These are phyloP conservation scores for Oemleria cerasiformis DNA, from an alignment of 306 rosid genomes.

Conservation along the genomic window DNA sequence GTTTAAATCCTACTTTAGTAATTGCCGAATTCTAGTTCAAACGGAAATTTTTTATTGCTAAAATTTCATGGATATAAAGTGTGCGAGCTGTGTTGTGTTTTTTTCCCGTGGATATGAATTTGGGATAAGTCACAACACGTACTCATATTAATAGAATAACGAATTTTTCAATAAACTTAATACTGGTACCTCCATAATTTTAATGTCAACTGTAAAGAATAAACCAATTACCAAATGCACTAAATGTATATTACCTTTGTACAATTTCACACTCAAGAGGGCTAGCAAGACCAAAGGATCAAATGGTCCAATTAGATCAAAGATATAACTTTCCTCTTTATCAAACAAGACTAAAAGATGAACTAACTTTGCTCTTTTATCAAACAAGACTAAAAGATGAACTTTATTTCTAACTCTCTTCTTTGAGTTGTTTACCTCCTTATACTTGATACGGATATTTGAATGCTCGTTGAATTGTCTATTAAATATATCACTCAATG, in stretches of 20 bases:
- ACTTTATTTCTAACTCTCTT: constrained; percentile 4
- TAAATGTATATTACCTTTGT: not conserved
- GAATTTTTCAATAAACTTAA: too few species aligned
- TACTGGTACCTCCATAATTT: too few species aligned
- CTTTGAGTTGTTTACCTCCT: not conserved
- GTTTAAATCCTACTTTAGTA: not conserved
- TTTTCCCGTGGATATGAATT: too few species aligned
- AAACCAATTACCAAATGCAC: not conserved
- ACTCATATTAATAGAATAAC: too few species aligned
- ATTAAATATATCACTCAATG: too few species aligned
- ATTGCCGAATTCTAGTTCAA: not conserved
- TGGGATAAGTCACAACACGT: too few species aligned
- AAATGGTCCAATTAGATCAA: not conserved
- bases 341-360: not conserved
- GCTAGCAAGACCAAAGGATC: not conserved
- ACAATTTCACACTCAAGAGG: not conserved
- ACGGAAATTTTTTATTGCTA: not conserved
- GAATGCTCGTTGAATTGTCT: too few species aligned
- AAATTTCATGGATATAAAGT: too few species aligned
- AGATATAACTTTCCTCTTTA: not conserved
- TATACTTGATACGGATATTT: too few species aligned
- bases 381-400: not conserved
- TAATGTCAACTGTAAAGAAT: too few species aligned
- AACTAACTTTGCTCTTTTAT: not conserved
- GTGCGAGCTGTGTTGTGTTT: too few species aligned